Conservation (phyloP, 768 basidiomycete species). For the Tulasnella sp. region DNA sequence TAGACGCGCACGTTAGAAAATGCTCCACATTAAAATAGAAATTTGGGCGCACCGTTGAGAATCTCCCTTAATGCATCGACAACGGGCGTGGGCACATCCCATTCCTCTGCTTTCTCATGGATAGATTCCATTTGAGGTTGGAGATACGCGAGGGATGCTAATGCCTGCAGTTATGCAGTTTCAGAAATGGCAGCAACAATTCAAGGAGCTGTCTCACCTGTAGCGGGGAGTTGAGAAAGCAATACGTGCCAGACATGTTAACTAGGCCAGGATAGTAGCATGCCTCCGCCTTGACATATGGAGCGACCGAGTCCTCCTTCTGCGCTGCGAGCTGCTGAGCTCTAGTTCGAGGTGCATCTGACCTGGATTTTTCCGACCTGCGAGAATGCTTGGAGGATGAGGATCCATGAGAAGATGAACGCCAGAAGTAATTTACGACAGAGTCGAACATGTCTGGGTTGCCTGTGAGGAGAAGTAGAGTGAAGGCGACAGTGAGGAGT, state of each 20-base stretch:
- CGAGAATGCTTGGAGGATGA: constrained; percentile 4
- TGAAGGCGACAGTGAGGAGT: neutral
- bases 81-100: constrained; percentile 78
- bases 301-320: neutral
- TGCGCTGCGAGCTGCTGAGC: constrained; percentile 4
- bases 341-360: constrained; percentile 7
- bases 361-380: neutral
- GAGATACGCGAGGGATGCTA: constrained; percentile 78
- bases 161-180: constrained; percentile 43
- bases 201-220: constrained; percentile 43
- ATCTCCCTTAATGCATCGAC: constrained; percentile 70
- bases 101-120: constrained; percentile 61
- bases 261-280: constrained; percentile 73
- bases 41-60: constrained; percentile 43
- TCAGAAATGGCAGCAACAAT: neutral
- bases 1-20: neutral
- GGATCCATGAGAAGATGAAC: neutral
- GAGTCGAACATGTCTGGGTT: constrained; percentile 4
- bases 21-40: constrained; percentile 6
- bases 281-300: constrained; percentile 13
- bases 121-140: constrained; percentile 69
- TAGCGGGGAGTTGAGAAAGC: constrained; percentile 94
- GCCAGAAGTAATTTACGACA: constrained; percentile 8
- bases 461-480: neutral
- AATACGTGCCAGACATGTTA: constrained; percentile 92